Evolutionary conservation across 495 filamentous ascomycete genomes (phyloP), one percentile per base, ranked within the genome.

Genomic region (Tuber calosporum): DNA sequence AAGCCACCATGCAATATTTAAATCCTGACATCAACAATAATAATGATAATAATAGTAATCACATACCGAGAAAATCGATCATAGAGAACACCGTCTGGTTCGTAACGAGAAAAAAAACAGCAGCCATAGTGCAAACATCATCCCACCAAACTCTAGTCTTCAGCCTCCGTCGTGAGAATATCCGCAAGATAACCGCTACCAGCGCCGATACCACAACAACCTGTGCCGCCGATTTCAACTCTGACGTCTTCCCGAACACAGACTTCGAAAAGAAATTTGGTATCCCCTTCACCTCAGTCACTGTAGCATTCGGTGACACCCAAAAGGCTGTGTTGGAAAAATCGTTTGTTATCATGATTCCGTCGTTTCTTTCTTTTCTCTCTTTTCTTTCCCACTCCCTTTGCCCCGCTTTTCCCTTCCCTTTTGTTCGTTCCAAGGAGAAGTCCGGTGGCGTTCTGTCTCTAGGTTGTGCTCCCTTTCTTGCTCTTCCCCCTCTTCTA

Each of bases 231-330:
- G 43, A 45, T 36, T 69, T 68, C 36, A 81, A 42, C 13, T 73
- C 69, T 2, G 62, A 53, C 30, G 79, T 81, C n/a, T 68, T 72
- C 13, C 79, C 79, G 41, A 81, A 77, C 71, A 76, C 73, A 4
- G 79, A 71, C 45, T 70, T 74, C 17, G 79, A 79, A 74, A 73
- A 77, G 71, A 79, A 81, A 70, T 81, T 81, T 30, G 79, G 79
- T 39, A 81, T 81, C 1, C 79, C 79, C 34, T 72, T 69, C 26
- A 79, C 62, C 26, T 62, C 70, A 48, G 70, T 62, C 67, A 40
- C 41, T 41, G 76, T 77, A 26, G 1, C 43, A 66, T 70, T 74
- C 36, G 17, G 66, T 1, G 76, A 68, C 38, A 68, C 71, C 75
- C 70, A 78, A 43, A 70, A 6, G 53, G 26, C 53, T 34, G 30